phyloP scores from a whole-genome alignment of 1,139 yeast genomes.

The Scheffersomyces insectosa region DNA sequence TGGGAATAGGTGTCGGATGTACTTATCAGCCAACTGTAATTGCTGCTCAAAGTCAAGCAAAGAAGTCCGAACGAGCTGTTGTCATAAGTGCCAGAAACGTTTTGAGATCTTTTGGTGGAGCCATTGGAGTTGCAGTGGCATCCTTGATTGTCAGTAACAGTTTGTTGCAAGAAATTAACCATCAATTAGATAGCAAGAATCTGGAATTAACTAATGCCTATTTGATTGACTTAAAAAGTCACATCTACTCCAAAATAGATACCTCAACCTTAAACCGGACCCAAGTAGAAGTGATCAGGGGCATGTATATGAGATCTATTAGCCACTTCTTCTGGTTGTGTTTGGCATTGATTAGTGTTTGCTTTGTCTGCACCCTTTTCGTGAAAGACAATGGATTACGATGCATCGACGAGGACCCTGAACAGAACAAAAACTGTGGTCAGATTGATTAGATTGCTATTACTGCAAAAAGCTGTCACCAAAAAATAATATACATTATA shows the following conservation, averaged over 20 bases:
- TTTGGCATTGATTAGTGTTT: conserved; percentile 17
- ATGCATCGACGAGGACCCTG: conserved; percentile 17
- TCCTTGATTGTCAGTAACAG: conserved; percentile 19
- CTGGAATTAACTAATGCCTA: conserved; percentile 10
- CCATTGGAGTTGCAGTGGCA: conserved; percentile 20
- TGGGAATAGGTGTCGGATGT: conserved; percentile 21
- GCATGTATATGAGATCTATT: conserved; percentile 20
- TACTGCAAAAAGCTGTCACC: no score
- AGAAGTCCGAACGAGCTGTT: conserved; percentile 20
- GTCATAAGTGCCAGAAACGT: conserved; percentile 22
- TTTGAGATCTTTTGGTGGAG: conserved; percentile 22
- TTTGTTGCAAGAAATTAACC: conserved; percentile 12
- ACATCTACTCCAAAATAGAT: conserved; percentile 16
- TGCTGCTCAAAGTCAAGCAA: conserved; percentile 22
- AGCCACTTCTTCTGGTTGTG: conserved; percentile 16
- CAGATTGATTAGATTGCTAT: no score
- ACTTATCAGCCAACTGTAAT: conserved; percentile 25
- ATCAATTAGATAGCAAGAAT: conserved; percentile 4
- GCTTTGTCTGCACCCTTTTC: conserved; percentile 14
- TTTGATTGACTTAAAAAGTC: conserved; percentile 12
- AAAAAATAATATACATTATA: no score
- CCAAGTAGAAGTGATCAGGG: conserved; percentile 12
- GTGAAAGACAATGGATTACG: conserved; percentile 19
- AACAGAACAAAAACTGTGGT: conserved; percentile 3
- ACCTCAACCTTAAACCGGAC: conserved; percentile 6